Evolutionary conservation across 2,329 filamentous ascomycete species (phyloP).

Genomic region (Ceratocystiopsis minuta): DNA sequence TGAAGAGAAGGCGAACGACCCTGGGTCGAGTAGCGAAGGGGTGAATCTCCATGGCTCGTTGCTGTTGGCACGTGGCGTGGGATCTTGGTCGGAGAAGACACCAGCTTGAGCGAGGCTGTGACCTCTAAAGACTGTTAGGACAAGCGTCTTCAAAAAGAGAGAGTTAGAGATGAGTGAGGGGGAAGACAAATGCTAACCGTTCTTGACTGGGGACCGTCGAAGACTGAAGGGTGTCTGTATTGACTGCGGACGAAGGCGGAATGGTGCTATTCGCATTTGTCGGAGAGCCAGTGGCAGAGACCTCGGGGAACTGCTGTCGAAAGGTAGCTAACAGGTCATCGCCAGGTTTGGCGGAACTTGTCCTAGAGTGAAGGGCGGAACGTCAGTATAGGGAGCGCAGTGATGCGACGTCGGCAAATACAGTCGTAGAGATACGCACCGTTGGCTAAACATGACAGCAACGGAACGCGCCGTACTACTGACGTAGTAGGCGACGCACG

Average conservation of each 20-base stretch:
- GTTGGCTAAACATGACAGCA: conserved; percentile 17
- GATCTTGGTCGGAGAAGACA: conserved; percentile 52
- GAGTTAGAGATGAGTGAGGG: no score
- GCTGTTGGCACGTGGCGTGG: conserved; percentile 54
- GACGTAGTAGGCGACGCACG: background rate
- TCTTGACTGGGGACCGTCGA: conserved; percentile 13
- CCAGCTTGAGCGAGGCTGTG: no score
- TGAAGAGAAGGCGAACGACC: conserved; percentile 59
- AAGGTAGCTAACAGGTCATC: conserved; percentile 74
- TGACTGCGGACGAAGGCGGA: no score
- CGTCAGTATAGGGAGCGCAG: background rate
- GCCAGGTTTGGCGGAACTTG: conserved; percentile 67
- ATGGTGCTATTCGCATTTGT: conserved; percentile 11
- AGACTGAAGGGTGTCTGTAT: no score
- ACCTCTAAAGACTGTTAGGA: no score
- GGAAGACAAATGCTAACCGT: conserved; percentile 11
- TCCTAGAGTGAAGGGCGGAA: conserved; percentile 25
- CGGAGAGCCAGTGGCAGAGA: conserved; percentile 26
- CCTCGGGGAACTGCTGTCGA: conserved; percentile 63
- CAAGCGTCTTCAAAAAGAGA: no score
- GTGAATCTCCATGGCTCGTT: conserved; percentile 79
- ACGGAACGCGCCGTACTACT: no score
- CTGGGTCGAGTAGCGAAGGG: conserved; percentile 72
- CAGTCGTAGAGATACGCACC: conserved; percentile 10
- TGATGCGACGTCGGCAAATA: background rate